Conservation (phyloP, 1,284 basidiomycete genomes). For the Ceratobasidium sp. region DNA sequence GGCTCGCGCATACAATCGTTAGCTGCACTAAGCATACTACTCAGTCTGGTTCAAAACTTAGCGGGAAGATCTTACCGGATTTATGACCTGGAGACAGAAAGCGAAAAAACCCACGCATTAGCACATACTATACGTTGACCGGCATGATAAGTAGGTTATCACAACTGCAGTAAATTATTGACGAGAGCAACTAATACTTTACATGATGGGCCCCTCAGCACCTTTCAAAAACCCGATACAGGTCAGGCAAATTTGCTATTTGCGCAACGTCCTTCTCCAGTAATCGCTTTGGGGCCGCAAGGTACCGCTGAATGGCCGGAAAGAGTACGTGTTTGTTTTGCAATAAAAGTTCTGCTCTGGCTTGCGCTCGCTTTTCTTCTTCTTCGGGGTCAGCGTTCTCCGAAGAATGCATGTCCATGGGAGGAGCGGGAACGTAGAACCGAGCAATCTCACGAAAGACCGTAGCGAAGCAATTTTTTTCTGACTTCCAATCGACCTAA, state of each 20-base stretch:
- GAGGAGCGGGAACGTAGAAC: slow-evolving; percentile 83
- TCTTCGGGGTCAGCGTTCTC: slow-evolving; percentile 35
- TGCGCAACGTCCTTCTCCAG: slow-evolving; percentile 83
- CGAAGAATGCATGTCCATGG: slow-evolving; percentile 36
- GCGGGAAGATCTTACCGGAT: too few relatives aligned
- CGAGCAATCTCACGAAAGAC: slow-evolving; percentile 91
- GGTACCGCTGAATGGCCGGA: slow-evolving; percentile 81
- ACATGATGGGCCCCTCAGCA: slow-evolving; percentile 63
- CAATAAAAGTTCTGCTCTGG: slow-evolving; percentile 75
- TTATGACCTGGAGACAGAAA: too few relatives aligned
- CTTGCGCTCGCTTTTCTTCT: slow-evolving; percentile 51
- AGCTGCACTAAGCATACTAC: too few relatives aligned
- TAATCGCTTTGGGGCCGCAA: slow-evolving; percentile 75
- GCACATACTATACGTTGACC: too few relatives aligned
- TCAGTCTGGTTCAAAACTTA: too few relatives aligned
- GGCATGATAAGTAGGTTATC: too few relatives aligned
- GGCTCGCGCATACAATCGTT: too few relatives aligned
- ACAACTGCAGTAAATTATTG: not conserved
- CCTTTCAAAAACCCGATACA: slow-evolving; percentile 92
- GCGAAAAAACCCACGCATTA: too few relatives aligned
- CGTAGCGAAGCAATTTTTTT: slow-evolving; percentile 86
- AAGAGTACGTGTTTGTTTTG: slow-evolving; percentile 91
- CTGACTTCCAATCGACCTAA: slow-evolving; percentile 91
- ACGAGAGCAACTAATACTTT: not conserved
- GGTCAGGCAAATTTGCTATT: slow-evolving; percentile 86